phyloP scores from a whole-genome alignment of 1,284 basidiomycete species.

The Entoloma clypeatum region DNA sequence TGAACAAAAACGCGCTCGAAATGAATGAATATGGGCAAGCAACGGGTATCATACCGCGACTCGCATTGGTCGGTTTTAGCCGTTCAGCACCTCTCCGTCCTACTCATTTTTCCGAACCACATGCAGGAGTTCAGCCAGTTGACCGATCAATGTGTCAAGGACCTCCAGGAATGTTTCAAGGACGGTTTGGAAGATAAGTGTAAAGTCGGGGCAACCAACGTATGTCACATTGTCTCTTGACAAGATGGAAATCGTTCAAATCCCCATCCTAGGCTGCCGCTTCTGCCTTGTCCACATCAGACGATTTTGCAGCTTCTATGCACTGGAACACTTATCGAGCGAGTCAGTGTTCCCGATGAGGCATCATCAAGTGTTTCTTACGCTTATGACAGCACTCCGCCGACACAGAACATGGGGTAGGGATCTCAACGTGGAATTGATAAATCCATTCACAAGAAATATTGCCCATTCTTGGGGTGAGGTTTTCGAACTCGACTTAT shows the following conservation, averaged over 20 bases:
- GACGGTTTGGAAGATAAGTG: slow-evolving; percentile 59
- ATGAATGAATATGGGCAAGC: slow-evolving; percentile 39
- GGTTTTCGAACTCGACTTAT: slow-evolving; percentile 59
- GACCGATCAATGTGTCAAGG: slow-evolving; percentile 40
- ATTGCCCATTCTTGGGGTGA: slow-evolving; percentile 58
- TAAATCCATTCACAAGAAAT: slow-evolving; percentile 53
- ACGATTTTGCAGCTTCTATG: slow-evolving; percentile 50
- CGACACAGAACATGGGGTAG: slow-evolving; percentile 51
- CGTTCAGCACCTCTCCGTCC: neutral
- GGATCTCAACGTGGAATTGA: slow-evolving; percentile 57
- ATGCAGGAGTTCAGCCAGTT: slow-evolving; percentile 45
- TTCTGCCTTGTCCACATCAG: slow-evolving; percentile 43
- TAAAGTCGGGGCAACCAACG: slow-evolving; percentile 44
- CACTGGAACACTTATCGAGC: slow-evolving; percentile 58
- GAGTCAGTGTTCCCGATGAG: slow-evolving; percentile 33
- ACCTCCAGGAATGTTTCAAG: slow-evolving; percentile 46
- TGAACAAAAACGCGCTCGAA: slow-evolving; percentile 35
- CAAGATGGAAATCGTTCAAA: neutral
- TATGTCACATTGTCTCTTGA: slow-evolving; percentile 25
- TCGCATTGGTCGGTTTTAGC: slow-evolving; percentile 36
- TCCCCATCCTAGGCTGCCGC: slow-evolving; percentile 39
- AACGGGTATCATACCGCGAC: slow-evolving; percentile 43
- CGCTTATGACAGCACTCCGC: slow-evolving; percentile 39
- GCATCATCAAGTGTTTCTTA: slow-evolving; percentile 5
- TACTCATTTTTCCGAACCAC: slow-evolving; percentile 5